Base-by-base conservation (phyloP, 805 yeast genomes). In the Metschnikowia matae region DNA sequence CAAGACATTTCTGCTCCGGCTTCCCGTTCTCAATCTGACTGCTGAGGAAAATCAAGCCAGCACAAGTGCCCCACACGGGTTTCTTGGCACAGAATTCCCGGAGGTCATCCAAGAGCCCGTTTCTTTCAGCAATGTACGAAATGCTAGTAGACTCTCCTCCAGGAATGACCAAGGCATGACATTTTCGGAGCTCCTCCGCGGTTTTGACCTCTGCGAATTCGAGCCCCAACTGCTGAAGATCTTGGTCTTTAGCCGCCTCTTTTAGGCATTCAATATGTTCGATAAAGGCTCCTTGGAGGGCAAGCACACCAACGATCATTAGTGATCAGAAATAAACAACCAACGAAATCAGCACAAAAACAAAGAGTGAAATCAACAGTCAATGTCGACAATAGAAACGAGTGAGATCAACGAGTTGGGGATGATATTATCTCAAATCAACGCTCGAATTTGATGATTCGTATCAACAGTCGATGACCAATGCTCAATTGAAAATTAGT, bases 31-130 rank as follows among this genome's bases (percentile, higher is more conserved):
- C 68, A 35, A 84, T 70, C 43, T 74, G 71, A 49, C 76, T 71
- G 6, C 90, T 77, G 21, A 87, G 69, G 55, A 86, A 74, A 46
- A 87, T 87, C 57, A 87, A 69, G 2, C 95, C 95, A 2, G 95
- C 95, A 66, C 95, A 87, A 0, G 95, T 87, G 0, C 95, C 95
- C 95, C 95, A 87, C 11, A 82, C 77, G 1, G 87, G 83, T 53
- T 77, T 79, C 11, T 52, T 44, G 6, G 75, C 68, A 21, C 83
- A 80, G 62, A 78, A 81, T 11, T 69, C 62, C 38, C 73, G 65
- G 48, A 87, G 67, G 2, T 86, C 85, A 23, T 74, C 73, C 17
- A 83, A 67, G 58, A 87, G 61, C 1, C 80, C 78, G 0, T 83
- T 77, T 48, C 89, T 68, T 62, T 85, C 85, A 0, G 92, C 85